Conservation (phyloP, 257 asterid genomes). For the Cordia subcordata region DNA sequence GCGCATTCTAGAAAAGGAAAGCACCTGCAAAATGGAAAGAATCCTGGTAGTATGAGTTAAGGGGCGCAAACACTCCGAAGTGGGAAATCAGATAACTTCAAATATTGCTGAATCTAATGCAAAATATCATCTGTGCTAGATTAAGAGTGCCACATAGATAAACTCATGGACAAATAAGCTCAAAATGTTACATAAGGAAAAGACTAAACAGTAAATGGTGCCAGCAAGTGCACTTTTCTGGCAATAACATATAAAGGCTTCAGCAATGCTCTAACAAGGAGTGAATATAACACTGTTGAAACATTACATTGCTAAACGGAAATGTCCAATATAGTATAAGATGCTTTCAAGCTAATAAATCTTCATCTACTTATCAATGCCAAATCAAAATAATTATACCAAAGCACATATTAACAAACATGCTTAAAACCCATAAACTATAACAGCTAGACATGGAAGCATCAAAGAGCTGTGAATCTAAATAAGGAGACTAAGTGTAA, state of each 20-base stretch:
- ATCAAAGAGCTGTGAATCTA: conserved; percentile 40
- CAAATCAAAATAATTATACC: not conserved
- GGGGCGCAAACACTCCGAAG: not conserved
- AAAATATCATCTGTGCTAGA: too few species aligned
- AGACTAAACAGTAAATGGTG: too few species aligned
- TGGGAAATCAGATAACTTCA: not conserved
- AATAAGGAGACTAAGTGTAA: conserved; percentile 6
- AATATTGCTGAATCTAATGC: too few species aligned
- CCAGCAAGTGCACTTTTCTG: too few species aligned
- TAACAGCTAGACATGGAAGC: conserved; percentile 16
- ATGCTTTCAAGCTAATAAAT: too few species aligned
- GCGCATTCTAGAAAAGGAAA: conserved; percentile 32
- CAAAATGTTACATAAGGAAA: too few species aligned
- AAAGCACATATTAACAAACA: not conserved
- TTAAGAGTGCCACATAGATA: too few species aligned
- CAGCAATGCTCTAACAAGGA: too few species aligned
- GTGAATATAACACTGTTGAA: too few species aligned
- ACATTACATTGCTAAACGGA: too few species aligned
- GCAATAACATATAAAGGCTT: too few species aligned
- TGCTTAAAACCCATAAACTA: not conserved
- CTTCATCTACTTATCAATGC: not conserved
- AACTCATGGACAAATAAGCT: too few species aligned
- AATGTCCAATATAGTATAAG: not conserved
- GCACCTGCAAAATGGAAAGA: conserved; percentile 31
- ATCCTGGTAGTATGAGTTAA: not conserved